These are phyloP conservation scores for Extremus antarcticus DNA, from an alignment of 495 filamentous ascomycete genomes.

Conservation along the genomic window DNA sequence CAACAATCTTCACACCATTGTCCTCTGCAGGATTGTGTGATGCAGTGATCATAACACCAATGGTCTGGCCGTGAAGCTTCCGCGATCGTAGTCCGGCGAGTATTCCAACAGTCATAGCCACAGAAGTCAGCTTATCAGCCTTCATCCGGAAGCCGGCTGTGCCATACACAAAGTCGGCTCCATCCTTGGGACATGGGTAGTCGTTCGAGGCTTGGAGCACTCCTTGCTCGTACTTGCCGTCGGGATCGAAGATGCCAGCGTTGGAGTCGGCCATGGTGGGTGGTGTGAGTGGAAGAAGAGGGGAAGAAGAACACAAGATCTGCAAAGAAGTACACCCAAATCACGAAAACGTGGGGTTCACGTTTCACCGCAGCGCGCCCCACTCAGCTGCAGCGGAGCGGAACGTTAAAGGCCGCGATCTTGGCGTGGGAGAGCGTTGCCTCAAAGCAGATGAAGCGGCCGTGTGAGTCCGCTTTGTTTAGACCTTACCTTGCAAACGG, in stretches of 20 bases:
- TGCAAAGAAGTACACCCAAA: background rate
- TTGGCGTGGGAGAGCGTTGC: too few relatives aligned
- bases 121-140: slow-evolving; percentile 64
- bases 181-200: slow-evolving; percentile 50
- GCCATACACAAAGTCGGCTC: slow-evolving; percentile 77
- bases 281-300: background rate
- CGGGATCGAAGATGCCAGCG: background rate
- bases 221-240: slow-evolving; percentile 8
- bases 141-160: slow-evolving; percentile 87
- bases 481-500: too few relatives aligned
- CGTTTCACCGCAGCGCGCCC: too few relatives aligned
- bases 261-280: background rate
- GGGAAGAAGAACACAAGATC: background rate
- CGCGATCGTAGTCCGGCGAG: slow-evolving; percentile 84
- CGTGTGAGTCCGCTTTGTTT: too few relatives aligned
- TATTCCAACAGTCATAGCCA: slow-evolving; percentile 82
- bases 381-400: too few relatives aligned
- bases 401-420: too few relatives aligned
- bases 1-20: slow-evolving; percentile 97
- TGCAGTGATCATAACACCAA: slow-evolving; percentile 97
- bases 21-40: slow-evolving; percentile 95
- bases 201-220: slow-evolving; percentile 45
- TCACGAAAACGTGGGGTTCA: too few relatives aligned
- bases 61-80: slow-evolving; percentile 75
- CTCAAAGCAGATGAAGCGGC: too few relatives aligned